Evolutionary conservation across 768 basidiomycete species (phyloP).

Genomic region (Phaeolepiota aurea): DNA sequence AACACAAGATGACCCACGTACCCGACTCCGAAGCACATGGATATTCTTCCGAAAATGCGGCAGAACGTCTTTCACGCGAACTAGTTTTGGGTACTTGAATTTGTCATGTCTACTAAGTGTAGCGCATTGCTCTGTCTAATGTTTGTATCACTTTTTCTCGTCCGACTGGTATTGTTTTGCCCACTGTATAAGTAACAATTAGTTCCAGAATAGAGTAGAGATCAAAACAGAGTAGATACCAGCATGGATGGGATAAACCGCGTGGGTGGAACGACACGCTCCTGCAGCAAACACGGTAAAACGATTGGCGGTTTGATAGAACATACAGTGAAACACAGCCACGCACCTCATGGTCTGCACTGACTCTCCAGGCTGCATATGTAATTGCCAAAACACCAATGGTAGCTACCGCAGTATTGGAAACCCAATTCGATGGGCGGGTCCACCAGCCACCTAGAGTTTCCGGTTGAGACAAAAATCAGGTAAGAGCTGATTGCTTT

Average conservation of each 20-base stretch:
- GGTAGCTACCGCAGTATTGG: conserved; percentile 72
- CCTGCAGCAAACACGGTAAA: conserved; percentile 37
- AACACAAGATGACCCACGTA: no score
- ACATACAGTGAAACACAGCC: not conserved
- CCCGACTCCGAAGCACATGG: no score
- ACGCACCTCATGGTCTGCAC: conserved; percentile 75
- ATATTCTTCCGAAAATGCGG: no score
- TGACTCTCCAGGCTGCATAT: conserved; percentile 60
- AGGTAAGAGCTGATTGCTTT: not conserved
- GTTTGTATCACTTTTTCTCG: not conserved
- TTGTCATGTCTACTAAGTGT: no score
- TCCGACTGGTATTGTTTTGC: conserved; percentile 23
- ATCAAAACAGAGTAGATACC: conserved; percentile 30
- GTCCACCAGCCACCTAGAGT: conserved; percentile 90
- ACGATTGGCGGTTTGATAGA: conserved; percentile 3
- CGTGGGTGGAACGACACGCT: conserved; percentile 48
- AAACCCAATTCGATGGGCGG: conserved; percentile 81
- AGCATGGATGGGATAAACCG: conserved; percentile 74
- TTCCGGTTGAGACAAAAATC: conserved; percentile 3
- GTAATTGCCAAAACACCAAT: conserved; percentile 60
- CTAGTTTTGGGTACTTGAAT: no score
- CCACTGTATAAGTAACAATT: conserved; percentile 15
- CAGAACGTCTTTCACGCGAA: no score
- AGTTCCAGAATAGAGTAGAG: not conserved
- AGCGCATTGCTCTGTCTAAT: no score